Evolutionary conservation across 306 rosid species (phyloP).

Genomic region (Echinosophora koreensis): DNA sequence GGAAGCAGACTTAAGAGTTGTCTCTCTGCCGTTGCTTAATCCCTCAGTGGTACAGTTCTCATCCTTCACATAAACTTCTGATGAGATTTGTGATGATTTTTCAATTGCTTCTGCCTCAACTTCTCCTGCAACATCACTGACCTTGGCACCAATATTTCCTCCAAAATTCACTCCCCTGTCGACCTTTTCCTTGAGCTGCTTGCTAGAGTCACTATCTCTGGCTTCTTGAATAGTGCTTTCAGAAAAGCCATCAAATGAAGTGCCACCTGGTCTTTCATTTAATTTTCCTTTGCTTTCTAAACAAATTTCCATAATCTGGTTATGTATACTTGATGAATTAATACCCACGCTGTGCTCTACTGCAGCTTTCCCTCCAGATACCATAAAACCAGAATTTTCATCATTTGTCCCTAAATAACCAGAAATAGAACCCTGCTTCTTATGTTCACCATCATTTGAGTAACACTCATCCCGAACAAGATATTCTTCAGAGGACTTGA

Average conservation of each 20-base stretch:
- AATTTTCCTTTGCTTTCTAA: slow-evolving; percentile 53
- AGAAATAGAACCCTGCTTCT: slow-evolving; percentile 43
- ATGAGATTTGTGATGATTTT: slow-evolving; percentile 32
- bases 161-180: slow-evolving; percentile 45
- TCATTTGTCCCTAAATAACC: slow-evolving; percentile 47
- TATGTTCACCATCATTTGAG: slow-evolving; percentile 45
- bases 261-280: slow-evolving; percentile 45
- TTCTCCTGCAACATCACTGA: slow-evolving; percentile 43
- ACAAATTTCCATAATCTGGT: slow-evolving; percentile 42
- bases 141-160: slow-evolving; percentile 48
- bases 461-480: slow-evolving; percentile 46
- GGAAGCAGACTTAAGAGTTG: slow-evolving; percentile 49
- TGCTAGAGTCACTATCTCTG: slow-evolving; percentile 46
- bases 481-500: slow-evolving; percentile 56
- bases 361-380: slow-evolving; percentile 50
- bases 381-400: slow-evolving; percentile 43
- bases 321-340: slow-evolving; percentile 44
- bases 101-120: slow-evolving; percentile 48
- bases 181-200: slow-evolving; percentile 45
- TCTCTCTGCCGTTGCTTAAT: slow-evolving; percentile 37
- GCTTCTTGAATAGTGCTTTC: slow-evolving; percentile 45
- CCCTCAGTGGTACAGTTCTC: slow-evolving; percentile 39
- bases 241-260: slow-evolving; percentile 43
- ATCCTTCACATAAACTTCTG: slow-evolving; percentile 50
- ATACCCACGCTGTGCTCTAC: slow-evolving; percentile 39